Conservation (phyloP, 2,329 filamentous ascomycete genomes). For the Cyphellophora europaea region DNA sequence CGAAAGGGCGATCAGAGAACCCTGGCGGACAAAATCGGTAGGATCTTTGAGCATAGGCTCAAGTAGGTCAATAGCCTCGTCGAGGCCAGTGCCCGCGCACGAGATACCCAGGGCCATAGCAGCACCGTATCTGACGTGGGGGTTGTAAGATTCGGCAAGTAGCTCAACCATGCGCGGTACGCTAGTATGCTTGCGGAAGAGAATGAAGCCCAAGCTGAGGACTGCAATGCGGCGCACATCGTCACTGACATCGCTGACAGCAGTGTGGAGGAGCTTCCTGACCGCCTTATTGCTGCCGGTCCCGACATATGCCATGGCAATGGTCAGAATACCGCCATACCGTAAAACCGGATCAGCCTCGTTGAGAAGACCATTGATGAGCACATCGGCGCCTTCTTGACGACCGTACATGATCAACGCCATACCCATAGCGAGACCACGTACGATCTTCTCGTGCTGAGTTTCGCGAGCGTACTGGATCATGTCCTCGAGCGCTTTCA, state of each 20-base stretch:
- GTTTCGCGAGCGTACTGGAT: constrained; percentile 96
- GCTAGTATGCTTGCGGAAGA: constrained; percentile 94
- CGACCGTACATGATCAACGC: constrained; percentile 96
- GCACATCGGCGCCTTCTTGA: constrained; percentile 86
- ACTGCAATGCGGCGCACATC: constrained; percentile 93
- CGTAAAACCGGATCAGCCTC: constrained; percentile 89
- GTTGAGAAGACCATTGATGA: constrained; percentile 86
- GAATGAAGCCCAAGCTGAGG: constrained; percentile 95
- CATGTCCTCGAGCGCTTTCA: constrained; percentile 90
- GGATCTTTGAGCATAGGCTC: constrained; percentile 99
- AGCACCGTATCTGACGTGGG: constrained; percentile 93
- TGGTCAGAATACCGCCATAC: constrained; percentile 98
- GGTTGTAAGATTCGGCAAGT: constrained; percentile 96
- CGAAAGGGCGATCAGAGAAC: constrained; percentile 81
- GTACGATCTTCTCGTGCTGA: constrained; percentile 97
- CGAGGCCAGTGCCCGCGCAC: constrained; percentile 88
- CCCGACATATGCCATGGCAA: constrained; percentile 92
- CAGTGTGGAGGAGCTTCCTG: constrained; percentile 85
- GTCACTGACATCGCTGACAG: constrained; percentile 96
- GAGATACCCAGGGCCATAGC: constrained; percentile 98
- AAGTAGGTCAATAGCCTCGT: constrained; percentile 90
- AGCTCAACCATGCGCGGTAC: constrained; percentile 98
- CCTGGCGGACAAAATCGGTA: constrained; percentile 95
- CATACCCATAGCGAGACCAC: constrained; percentile 91
- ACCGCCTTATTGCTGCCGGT: constrained; percentile 98